Base-by-base conservation (phyloP, 1,284 basidiomycete species). In the Rugosomyces carneus region DNA sequence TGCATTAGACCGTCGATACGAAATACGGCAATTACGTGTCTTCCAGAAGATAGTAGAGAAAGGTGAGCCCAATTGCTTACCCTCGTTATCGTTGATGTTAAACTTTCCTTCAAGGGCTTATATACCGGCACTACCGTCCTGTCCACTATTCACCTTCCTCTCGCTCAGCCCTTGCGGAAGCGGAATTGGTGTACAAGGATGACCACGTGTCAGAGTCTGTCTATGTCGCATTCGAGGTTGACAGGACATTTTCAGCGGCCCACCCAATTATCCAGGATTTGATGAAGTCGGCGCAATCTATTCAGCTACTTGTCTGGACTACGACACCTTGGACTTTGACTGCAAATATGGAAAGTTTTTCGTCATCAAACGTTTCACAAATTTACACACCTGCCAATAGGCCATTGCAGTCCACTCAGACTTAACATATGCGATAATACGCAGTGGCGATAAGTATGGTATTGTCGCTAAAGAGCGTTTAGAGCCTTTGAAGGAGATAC, bases 321-420 rank as follows among this genome's bases (percentile, higher is more conserved):
- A 99, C 96, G 0, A 99, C 95, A 0, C 92, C 96, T 0, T 99
- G 95, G 95, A 97, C 92, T 5, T 69, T 99, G 38, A 91, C 91
- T 1, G 91, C 92, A 0, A 99, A 99, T 60, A 93, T 95, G 86
- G 92, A 91, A 55, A 37, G 75, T 52, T 13, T 23, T 6, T 20
- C 5, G n/a, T 42, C 44, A 10, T 24, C 43, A 29, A 13, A 10
- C 24, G 20, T 42, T 4, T 5, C 29, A 32, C 46, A 8, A 52
- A 44, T 21, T 18, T 43, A 35, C 35, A 40, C 37, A 47, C 34
- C 23, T 42, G 23, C 19, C 57, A 31, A 1, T 39, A 93, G 93
- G 93, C 86, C 4, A 87, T 99, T 42, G 88, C 91, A 2, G 84
- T 94, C 1, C 75, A 93, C 55, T 69, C 77, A 0, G 81, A 87